Base-by-base conservation (phyloP, 768 basidiomycete genomes). In the Termitomyces sp. region DNA sequence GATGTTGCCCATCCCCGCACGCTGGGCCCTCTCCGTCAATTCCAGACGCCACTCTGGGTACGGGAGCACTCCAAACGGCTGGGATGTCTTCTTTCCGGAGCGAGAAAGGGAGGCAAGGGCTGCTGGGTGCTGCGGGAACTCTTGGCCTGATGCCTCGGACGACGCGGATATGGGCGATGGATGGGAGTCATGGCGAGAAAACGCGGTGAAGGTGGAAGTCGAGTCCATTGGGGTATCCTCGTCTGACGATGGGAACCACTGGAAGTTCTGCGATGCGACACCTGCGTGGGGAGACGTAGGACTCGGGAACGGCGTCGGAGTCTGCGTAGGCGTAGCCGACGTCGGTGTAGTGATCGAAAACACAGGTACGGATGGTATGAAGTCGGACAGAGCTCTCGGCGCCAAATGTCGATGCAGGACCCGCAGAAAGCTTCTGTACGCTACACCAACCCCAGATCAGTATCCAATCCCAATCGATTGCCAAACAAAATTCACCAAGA, bases 21-120 rank as follows among this genome's bases (percentile, higher is more conserved):
- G 73, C 11, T 78, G 75, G 0, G 86, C 86, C 42, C 77, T 74
- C 41, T 74, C 70, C 1, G 81, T 73, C 0, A 83, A 63, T 2
- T 74, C 73, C 0, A 72, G 62, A 0, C 86, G 78, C 87, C 87
- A 89, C 60, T 87, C 86, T 0, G 87, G 87, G 65, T 85, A 88
- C 0, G 78, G 80, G 1, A 85, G 66, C 0, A 78, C 73, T 4
- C 74, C 71, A 17, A 74, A 70, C 14, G 65, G 62, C 31, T 62
- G 59, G 3, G 53, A 57, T n/a, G 52, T 53, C 48, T 53, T 59
- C 26, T 54, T 54, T 31, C 49, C 58, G n/a, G 55, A 55, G 52
- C 38, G 61, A 6, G 56, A 63, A 45, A 60, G 64, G 31, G 41
- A 57, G 7, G 63, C 58, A 5, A 65, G 63, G 0, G 50, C 54